phyloP scores from a whole-genome alignment of 2,329 filamentous ascomycete genomes.

The Aureobasidium uvarum region DNA sequence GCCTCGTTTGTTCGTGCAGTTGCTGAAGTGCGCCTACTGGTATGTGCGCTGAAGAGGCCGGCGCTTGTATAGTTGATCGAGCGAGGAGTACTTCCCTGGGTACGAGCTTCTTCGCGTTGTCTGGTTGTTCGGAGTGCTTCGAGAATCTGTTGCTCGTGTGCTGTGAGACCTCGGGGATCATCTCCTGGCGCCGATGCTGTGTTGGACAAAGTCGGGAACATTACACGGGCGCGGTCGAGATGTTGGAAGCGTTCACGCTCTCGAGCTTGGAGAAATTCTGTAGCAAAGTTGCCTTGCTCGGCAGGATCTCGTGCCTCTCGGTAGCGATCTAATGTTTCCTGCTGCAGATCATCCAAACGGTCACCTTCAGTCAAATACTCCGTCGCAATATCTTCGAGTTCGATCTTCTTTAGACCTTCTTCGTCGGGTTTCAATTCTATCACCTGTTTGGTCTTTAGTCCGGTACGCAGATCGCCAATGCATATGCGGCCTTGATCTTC shows the following conservation, averaged over 20 bases:
- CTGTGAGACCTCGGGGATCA: conserved; percentile 48
- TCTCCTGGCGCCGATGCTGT: conserved; percentile 40
- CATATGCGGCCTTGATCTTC: conserved; percentile 79
- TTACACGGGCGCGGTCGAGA: conserved; percentile 8
- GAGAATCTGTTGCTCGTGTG: conserved; percentile 48
- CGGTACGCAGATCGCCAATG: conserved; percentile 68
- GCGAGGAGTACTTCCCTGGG: conserved; percentile 39
- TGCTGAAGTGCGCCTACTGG: conserved; percentile 4
- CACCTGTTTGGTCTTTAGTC: conserved; percentile 66
- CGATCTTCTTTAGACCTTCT: conserved; percentile 56
- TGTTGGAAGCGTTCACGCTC: conserved; percentile 35
- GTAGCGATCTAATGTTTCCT: conserved; percentile 47
- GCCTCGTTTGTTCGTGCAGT: not conserved
- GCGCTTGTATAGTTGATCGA: conserved; percentile 46
- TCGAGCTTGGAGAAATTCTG: conserved; percentile 47
- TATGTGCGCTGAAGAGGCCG: conserved; percentile 33
- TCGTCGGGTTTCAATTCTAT: conserved; percentile 61
- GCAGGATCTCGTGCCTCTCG: conserved; percentile 42
- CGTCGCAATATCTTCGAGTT: conserved; percentile 46
- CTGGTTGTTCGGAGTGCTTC: conserved; percentile 47
- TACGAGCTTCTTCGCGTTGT: conserved; percentile 45
- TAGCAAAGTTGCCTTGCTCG: conserved; percentile 43
- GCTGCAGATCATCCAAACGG: conserved; percentile 51
- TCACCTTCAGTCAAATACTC: conserved; percentile 34
- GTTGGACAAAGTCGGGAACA: conserved; percentile 11